phyloP scores from a whole-genome alignment of 1,139 yeast species.

The Chernovozyma sophiae-reginae region DNA sequence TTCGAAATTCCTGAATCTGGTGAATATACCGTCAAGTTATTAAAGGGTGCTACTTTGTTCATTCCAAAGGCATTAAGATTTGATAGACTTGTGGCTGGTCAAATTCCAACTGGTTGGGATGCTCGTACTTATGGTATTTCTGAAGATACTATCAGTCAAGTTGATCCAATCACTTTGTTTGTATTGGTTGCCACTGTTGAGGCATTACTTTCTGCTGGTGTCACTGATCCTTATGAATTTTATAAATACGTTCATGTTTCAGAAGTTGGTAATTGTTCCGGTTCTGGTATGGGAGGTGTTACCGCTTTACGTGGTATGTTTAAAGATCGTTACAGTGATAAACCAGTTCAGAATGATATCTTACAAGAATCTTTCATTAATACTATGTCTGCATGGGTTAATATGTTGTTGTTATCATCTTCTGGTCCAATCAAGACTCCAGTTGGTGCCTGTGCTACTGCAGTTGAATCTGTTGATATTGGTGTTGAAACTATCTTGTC shows the following conservation, averaged over 20 bases:
- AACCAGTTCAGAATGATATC: slow-evolving; percentile 94
- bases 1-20: slow-evolving; percentile 87
- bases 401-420: slow-evolving; percentile 94
- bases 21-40: slow-evolving; percentile 83
- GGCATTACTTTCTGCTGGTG: slow-evolving; percentile 89
- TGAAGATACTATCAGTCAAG: slow-evolving; percentile 90
- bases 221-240: slow-evolving; percentile 97
- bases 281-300: slow-evolving; percentile 99
- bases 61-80: slow-evolving; percentile 95
- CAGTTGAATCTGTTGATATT: slow-evolving; percentile 92
- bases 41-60: slow-evolving; percentile 87
- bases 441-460: slow-evolving; percentile 99
- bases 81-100: slow-evolving; percentile 97
- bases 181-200: slow-evolving; percentile 93
- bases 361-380: slow-evolving; percentile 97
- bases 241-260: slow-evolving; percentile 97
- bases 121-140: slow-evolving; percentile 93
- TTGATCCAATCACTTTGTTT: slow-evolving; percentile 90
- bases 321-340: slow-evolving; percentile 86
- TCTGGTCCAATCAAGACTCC: slow-evolving; percentile 99
- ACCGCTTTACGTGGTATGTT: slow-evolving; percentile 96
- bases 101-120: slow-evolving; percentile 98
- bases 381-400: slow-evolving; percentile 99
- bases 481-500: slow-evolving; percentile 91
- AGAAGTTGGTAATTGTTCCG: slow-evolving; percentile 98